Base-by-base conservation (phyloP, 208 protist genomes). In the Leishmania tropica region DNA sequence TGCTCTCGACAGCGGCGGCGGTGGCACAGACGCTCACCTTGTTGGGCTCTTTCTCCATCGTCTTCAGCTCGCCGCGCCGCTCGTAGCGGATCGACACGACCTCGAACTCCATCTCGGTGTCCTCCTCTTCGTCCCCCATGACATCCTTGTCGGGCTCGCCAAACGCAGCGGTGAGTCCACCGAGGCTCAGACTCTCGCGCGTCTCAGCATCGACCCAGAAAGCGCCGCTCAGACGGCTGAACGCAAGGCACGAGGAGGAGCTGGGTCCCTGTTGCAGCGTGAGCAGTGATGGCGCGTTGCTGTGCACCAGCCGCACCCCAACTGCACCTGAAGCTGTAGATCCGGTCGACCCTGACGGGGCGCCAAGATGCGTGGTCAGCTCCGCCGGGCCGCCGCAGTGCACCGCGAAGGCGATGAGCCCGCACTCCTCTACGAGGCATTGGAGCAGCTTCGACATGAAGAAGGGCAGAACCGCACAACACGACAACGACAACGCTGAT, bases 171-270 rank as follows among this genome's bases (percentile, higher is more conserved):
- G 72, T 40, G 81, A 76, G 5, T 67, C 64, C 48, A 73, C 48
- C 81, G 56, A 90, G 70, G 4, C 81, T 87, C n/a, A 85, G 75
- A 19, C 80, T 45, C 13, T 85, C 87, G 48, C 90, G 85, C 37
- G 91, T 86, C 58, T 85, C 87, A 21, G 76, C 85, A 3, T 70
- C 68, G 11, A 94, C 75, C 91, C 91, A 94, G 54, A 64, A 78
- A 40, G 85, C 78, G 6, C 87, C 78, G 82, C 93, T 96, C 37
- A 96, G 85, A 1, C 91, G 88, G 71, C 89, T 96, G 84, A 91
- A 94, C 65, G 84, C 83, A 15, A 77, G 48, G 79, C 88, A 91
- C 67, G 83, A 80, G 31, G 76, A 82, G 28, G 88, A 85, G 76
- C 85, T 88, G 21, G 78, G 56, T 15, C 84, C 85, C 28, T 82